These are phyloP conservation scores for Epithemia pelagica DNA, from an alignment of 108 stramenopile genomes.

Conservation along the genomic window DNA sequence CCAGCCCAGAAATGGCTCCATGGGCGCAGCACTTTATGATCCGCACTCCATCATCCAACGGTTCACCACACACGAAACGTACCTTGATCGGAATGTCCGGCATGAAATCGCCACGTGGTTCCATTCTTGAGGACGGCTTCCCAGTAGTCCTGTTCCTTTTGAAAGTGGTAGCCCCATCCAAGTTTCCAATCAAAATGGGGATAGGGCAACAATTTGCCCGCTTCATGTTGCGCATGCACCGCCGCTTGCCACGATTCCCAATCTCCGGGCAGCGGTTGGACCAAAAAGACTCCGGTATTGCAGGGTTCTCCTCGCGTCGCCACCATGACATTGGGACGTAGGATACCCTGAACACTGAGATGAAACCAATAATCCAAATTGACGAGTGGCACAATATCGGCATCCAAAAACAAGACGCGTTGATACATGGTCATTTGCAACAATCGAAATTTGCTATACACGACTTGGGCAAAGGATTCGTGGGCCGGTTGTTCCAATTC, in stretches of 20 bases:
- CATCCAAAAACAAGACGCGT: constrained; percentile 37
- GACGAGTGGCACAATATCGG: constrained; percentile 31
- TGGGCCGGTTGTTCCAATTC: background rate
- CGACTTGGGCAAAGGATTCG: constrained; percentile 12
- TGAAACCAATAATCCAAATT: constrained; percentile 32
- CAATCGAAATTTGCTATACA: constrained; percentile 26
- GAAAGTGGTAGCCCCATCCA: constrained; percentile 27
- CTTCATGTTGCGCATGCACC: background rate
- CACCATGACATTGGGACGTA: constrained; percentile 26
- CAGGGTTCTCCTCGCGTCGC: constrained; percentile 28
- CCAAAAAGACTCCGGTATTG: constrained; percentile 41
- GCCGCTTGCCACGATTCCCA: constrained; percentile 5
- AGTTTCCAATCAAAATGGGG: constrained; percentile 11
- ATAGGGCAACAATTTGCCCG: constrained; percentile 1
- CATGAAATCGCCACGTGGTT: constrained; percentile 24
- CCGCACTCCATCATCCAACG: constrained; percentile 18
- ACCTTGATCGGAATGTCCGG: constrained; percentile 32
- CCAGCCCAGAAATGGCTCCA: no score
- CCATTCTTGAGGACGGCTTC: background rate
- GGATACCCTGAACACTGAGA: constrained; percentile 9
- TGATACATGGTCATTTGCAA: constrained; percentile 36
- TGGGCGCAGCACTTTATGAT: no score
- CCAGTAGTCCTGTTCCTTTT: constrained; percentile 3
- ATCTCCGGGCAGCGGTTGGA: constrained; percentile 16
- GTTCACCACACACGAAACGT: constrained; percentile 22